phyloP scores from a whole-genome alignment of 257 asterid genomes.

The Sherardia arvensis region DNA sequence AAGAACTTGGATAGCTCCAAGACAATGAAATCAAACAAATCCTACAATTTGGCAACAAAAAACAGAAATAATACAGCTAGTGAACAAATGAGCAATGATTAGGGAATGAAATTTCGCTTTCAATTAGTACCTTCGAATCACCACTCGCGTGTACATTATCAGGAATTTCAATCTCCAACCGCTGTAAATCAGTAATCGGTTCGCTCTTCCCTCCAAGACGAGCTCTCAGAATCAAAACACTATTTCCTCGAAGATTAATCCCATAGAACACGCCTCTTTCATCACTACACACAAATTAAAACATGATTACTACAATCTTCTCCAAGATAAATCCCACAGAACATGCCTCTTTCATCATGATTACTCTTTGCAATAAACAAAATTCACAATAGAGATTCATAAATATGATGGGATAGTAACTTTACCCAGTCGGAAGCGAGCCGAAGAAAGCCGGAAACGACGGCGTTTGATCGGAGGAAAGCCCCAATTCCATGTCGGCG shows the following conservation, averaged over 20 bases:
- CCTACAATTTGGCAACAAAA: constrained; percentile 28
- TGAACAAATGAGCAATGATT: not conserved
- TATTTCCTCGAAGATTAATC: constrained; percentile 55
- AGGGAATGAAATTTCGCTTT: not conserved
- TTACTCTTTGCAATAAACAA: too few species aligned
- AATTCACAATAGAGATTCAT: not conserved
- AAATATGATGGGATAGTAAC: not conserved
- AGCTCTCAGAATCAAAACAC: constrained; percentile 41
- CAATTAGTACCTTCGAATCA: constrained; percentile 31
- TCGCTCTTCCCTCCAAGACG: constrained; percentile 54
- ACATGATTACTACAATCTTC: too few species aligned
- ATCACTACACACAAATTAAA: constrained; percentile 25
- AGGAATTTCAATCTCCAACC: constrained; percentile 46
- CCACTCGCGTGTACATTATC: constrained; percentile 20
- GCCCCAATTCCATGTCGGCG: constrained; percentile 40
- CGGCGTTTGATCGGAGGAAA: constrained; percentile 29
- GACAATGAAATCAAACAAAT: constrained; percentile 46
- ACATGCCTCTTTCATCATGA: constrained; percentile 48
- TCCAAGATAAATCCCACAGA: constrained; percentile 57
- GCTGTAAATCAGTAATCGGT: constrained; percentile 34
- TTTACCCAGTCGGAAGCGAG: constrained; percentile 60
- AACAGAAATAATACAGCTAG: not conserved
- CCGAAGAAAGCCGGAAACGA: constrained; percentile 30
- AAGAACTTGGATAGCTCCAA: constrained; percentile 55
- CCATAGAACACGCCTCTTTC: constrained; percentile 63